These are phyloP conservation scores for Musa balbisiana DNA, from an alignment of 202 grass and related monocot genomes.

Conservation along the genomic window DNA sequence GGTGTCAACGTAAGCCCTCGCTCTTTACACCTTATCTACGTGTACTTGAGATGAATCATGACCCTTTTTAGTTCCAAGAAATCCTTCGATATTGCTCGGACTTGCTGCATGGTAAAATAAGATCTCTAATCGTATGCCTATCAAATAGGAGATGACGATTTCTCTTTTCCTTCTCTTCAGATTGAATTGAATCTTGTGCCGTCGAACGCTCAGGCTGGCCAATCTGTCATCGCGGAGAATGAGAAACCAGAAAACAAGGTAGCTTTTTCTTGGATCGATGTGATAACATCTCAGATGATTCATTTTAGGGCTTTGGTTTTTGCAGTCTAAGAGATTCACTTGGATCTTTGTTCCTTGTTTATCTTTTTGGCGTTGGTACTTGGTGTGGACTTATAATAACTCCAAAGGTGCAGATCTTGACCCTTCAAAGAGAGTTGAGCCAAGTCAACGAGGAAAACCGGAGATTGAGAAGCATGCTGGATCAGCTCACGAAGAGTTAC, in stretches of 20 bases:
- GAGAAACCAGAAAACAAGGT: background rate
- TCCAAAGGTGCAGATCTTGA: background rate
- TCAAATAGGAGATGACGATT: background rate
- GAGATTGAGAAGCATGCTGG: constrained; percentile 9
- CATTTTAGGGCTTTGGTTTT: no score
- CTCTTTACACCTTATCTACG: background rate
- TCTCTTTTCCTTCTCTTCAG: background rate
- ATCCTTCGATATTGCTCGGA: background rate
- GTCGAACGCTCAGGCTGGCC: background rate
- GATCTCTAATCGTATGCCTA: background rate
- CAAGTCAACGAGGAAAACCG: constrained; percentile 1
- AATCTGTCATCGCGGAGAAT: background rate
- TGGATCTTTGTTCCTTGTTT: background rate
- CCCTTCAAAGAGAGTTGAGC: background rate
- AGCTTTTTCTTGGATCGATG: no score
- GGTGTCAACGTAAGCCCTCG: background rate
- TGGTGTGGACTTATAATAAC: background rate
- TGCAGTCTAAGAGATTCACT: background rate
- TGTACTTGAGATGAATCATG: background rate
- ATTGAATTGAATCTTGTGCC: background rate
- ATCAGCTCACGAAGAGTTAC: background rate
- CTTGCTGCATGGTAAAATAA: background rate
- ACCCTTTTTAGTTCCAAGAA: background rate
- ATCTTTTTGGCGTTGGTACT: background rate
- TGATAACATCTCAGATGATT: no score